Conservation (phyloP, 352 stramenopile genomes). For the Blastocystis sp. region DNA sequence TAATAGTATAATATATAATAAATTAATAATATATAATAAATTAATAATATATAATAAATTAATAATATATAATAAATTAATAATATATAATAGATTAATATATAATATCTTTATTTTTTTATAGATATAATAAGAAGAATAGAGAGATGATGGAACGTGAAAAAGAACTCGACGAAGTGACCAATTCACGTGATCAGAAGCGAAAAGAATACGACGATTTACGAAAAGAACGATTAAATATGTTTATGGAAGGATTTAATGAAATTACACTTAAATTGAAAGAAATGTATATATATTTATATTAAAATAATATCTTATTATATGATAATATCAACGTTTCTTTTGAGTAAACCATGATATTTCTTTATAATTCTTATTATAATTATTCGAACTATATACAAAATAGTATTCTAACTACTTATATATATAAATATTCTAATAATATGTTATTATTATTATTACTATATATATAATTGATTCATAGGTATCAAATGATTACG, state of each 20-base stretch:
- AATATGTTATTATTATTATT: too few species aligned
- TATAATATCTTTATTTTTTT: too few species aligned
- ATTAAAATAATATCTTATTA: too few species aligned
- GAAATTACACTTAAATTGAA: constrained; percentile 97
- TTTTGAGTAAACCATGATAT: constrained; percentile 84
- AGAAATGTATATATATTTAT: too few species aligned
- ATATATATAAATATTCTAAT: too few species aligned
- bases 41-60: too few species aligned
- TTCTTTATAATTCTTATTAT: constrained; percentile 40
- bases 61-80: too few species aligned
- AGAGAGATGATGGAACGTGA: constrained; percentile 73
- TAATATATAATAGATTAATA: too few species aligned
- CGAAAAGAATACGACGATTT: constrained; percentile 82
- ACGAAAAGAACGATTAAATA: constrained; percentile 76
- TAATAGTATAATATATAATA: too few species aligned
- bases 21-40: not conserved
- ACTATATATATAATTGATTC: constrained; percentile 22
- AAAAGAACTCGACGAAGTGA: constrained; percentile 75
- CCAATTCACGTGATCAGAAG: constrained; percentile 65
- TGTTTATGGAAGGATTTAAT: constrained; percentile 97
- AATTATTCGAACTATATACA: not conserved
- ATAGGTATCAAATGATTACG: constrained; percentile 64
- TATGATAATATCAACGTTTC: too few species aligned
- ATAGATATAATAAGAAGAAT: constrained; percentile 58
- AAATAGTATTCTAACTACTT: constrained; percentile 1